Percentiles rank a stretch among this genome's conserved stretches.
phyloP scores from a whole-genome alignment of 2,329 filamentous ascomycete genomes.

The Hypoxylon sp. region DNA sequence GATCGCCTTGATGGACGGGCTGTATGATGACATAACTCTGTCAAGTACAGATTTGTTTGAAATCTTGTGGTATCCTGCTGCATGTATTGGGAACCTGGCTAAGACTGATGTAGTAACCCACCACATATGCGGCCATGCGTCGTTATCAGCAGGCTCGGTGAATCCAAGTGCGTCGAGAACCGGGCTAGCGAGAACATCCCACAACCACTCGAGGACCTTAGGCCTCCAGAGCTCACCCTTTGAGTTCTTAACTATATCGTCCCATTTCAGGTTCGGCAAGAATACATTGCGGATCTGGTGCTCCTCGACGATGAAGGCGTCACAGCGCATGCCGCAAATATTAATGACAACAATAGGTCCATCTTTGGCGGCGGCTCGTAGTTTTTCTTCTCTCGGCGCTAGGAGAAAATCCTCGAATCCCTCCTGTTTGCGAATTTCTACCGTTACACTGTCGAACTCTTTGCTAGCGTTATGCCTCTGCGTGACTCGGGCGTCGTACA shows the following conservation, averaged over 20 bases:
- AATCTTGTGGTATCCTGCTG: slow-evolving; percentile 53
- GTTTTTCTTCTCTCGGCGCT: slow-evolving; percentile 43
- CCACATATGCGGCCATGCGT: slow-evolving; percentile 52
- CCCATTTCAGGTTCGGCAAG: slow-evolving; percentile 40
- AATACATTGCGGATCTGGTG: slow-evolving; percentile 38
- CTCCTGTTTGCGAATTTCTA: slow-evolving; percentile 47
- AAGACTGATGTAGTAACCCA: slow-evolving; percentile 56
- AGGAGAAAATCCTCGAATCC: slow-evolving; percentile 51
- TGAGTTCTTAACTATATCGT: slow-evolving; percentile 7
- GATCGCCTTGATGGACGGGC: slow-evolving; percentile 54
- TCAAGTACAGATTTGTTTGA: slow-evolving; percentile 51
- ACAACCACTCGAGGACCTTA: slow-evolving; percentile 53
- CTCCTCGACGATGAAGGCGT: slow-evolving; percentile 52
- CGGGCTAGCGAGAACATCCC: slow-evolving; percentile 50
- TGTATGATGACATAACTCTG: slow-evolving; percentile 58
- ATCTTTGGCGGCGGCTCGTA: slow-evolving; percentile 39
- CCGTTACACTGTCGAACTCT: slow-evolving; percentile 9
- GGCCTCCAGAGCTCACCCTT: neutral
- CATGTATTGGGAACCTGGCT: slow-evolving; percentile 55
- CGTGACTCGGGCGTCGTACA: neutral
- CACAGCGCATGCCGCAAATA: slow-evolving; percentile 50
- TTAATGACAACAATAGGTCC: slow-evolving; percentile 55
- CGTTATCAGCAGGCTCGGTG: slow-evolving; percentile 19
- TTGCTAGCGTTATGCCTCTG: slow-evolving; percentile 8
- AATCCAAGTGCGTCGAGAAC: slow-evolving; percentile 52